Base-by-base conservation (phyloP, 768 basidiomycete species). In the Exsudoporus frostii region DNA sequence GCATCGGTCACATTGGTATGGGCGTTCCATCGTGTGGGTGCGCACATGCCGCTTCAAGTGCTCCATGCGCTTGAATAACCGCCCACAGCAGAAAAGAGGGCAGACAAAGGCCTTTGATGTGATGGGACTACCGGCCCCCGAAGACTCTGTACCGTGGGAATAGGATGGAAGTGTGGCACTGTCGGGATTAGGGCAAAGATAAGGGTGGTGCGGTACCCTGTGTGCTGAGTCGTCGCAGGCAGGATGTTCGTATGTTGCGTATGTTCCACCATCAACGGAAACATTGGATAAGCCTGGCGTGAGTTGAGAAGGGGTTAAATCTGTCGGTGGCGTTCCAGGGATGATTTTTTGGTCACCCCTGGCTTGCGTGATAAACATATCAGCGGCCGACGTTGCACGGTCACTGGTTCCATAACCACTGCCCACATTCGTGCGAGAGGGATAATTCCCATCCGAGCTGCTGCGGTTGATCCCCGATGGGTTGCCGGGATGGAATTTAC, bases 1-100 rank as follows among this genome's bases (percentile, higher is more conserved):
- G 68, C 93, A 96, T 24, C 76, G 72, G 40, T 78, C 73, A 65
- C 93, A 94, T 49, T 76, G 76, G 70, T 83, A 95, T 1, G 93
- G 92, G 36, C 86, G 76, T 69, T 95, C 92, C 81, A 90, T 81
- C 25, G 92, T 94, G 66, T 96, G 93, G 9, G 92, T 92, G 53
- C 91, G 80, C 29, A 93, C 71, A 68, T 96, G 93, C 40, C 92
- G 74, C 71, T 90, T 90, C 59, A 95, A 79, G 65, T 96, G 92
- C 65, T 96, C 93, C 81, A 88, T 86, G 11, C 93, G 83, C 77
- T 92, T 94, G 82, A 95, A 96, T 59, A 88, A 73, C 56, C 88
- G 76, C 4, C 88, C 84, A 64, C 93, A 97, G 14, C 89, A 88
- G 68, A 82, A 85, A 2, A 92, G 77, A 19, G 91, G 91, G 70